These are phyloP conservation scores for Epipyxis sp. DNA, from an alignment of 108 stramenopile species.

Conservation along the genomic window DNA sequence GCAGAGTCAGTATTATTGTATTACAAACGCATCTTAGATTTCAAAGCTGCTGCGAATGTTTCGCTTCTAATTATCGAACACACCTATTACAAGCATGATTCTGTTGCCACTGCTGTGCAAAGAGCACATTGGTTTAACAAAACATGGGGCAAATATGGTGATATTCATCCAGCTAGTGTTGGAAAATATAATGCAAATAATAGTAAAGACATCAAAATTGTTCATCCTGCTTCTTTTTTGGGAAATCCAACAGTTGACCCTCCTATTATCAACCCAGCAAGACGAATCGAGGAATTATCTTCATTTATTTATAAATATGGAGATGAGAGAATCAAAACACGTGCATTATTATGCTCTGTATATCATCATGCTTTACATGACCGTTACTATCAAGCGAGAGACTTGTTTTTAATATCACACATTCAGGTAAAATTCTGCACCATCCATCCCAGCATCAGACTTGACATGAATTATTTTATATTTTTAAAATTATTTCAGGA, in stretches of 20 bases:
- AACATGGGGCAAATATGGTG: conserved; percentile 60
- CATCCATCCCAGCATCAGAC: too few relatives aligned
- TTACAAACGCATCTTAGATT: conserved; percentile 68
- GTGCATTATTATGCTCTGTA: conserved; percentile 93
- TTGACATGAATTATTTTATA: too few relatives aligned
- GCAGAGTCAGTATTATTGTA: conserved; percentile 69
- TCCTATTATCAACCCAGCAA: background rate
- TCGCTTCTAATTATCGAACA: conserved; percentile 79
- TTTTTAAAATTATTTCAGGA: conserved; percentile 5
- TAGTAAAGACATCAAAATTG: conserved; percentile 4
- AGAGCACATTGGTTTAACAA: conserved; percentile 66
- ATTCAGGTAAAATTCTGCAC: conserved; percentile 83
- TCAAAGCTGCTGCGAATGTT: conserved; percentile 66
- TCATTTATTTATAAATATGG: conserved; percentile 80
- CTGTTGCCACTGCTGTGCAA: conserved; percentile 78
- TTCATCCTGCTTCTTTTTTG: conserved; percentile 11
- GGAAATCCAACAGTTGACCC: background rate
- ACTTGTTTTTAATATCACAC: conserved; percentile 93
- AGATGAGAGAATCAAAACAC: conserved; percentile 72
- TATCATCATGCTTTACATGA: conserved; percentile 94
- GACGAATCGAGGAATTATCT: conserved; percentile 67
- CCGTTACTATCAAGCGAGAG: conserved; percentile 87
- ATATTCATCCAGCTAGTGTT: conserved; percentile 77
- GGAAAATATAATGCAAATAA: conserved; percentile 43
- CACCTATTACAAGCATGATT: conserved; percentile 92